A percentile compares a stretch with the other conserved stretches of the same genome.
Evolutionary conservation across 441 rosid genomes (phyloP).

Genomic region (Aquilaria agallochum): DNA sequence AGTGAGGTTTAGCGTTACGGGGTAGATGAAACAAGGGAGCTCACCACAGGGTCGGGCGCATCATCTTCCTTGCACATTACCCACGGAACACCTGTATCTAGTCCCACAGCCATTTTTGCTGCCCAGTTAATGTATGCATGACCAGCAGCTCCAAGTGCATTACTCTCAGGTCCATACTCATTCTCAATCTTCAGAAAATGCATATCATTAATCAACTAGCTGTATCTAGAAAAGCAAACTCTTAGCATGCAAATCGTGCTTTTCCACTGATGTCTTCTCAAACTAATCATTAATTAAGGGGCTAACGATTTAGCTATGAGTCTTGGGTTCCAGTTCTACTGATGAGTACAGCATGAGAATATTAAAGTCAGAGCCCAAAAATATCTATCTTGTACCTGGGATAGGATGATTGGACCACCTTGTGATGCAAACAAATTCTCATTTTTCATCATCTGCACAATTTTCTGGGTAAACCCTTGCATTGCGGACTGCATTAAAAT

Average conservation of each 20-base stretch:
- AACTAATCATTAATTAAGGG: no score
- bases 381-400: conserved; percentile 45
- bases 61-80: conserved; percentile 93
- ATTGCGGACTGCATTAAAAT: conserved; percentile 51
- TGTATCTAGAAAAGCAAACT: no score
- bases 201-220: no score
- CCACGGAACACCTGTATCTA: conserved; percentile 86
- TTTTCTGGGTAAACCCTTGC: conserved; percentile 78
- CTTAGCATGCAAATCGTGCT: no score
- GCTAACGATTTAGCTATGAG: no score
- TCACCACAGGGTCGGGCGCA: conserved; percentile 85
- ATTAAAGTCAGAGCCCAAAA: no score
- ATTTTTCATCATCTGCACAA: conserved; percentile 82
- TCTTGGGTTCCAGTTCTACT: no score
- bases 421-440: conserved; percentile 68
- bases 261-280: no score
- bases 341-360: no score
- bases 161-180: conserved; percentile 67
- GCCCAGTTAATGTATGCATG: conserved; percentile 75
- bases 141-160: conserved; percentile 53
- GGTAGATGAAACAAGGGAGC: conserved; percentile 3
- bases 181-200: conserved; percentile 49
- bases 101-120: conserved; percentile 74
- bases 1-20: no score
- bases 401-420: conserved; percentile 87